Evolutionary conservation across 805 yeast species (phyloP).

Genomic region (Alloascoidea africana): DNA sequence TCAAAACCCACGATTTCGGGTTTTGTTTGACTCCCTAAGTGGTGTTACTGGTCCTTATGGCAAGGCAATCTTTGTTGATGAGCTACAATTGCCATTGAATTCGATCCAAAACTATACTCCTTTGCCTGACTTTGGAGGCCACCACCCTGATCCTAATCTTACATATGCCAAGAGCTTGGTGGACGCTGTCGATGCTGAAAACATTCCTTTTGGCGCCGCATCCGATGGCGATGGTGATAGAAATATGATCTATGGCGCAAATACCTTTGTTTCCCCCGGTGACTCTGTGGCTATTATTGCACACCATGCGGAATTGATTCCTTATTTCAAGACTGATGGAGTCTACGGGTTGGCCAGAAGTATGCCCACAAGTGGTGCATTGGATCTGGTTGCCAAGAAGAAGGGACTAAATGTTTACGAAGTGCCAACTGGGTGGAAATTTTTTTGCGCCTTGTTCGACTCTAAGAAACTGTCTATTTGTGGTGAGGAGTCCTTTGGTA

Average conservation of each 20-base stretch:
- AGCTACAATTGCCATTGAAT: constrained; percentile 58
- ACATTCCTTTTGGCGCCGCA: constrained; percentile 92
- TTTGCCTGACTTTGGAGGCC: constrained; percentile 86
- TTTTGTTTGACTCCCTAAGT: constrained; percentile 79
- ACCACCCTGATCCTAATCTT: constrained; percentile 95
- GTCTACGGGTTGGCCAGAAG: constrained; percentile 90
- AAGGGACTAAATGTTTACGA: constrained; percentile 71
- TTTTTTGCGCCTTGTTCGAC: constrained; percentile 90
- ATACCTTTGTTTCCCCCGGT: constrained; percentile 93
- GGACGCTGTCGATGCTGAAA: constrained; percentile 63
- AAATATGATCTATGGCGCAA: constrained; percentile 95
- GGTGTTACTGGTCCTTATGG: constrained; percentile 99
- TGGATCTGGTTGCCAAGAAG: constrained; percentile 76
- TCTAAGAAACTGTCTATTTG: constrained; percentile 88
- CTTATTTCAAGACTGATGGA: constrained; percentile 80
- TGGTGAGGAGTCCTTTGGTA: constrained; percentile 97
- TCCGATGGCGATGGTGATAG: constrained; percentile 99
- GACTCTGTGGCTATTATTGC: constrained; percentile 96
- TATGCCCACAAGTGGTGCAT: constrained; percentile 94
- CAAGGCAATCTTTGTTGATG: constrained; percentile 64
- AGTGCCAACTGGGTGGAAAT: constrained; percentile 99
- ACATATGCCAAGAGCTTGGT: constrained; percentile 88
- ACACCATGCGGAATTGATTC: constrained; percentile 78
- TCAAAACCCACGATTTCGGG: constrained; percentile 40
- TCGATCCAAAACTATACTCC: constrained; percentile 72